Evolutionary conservation across 805 yeast genomes (phyloP).

Genomic region (Schwanniomyces occidentalis): DNA sequence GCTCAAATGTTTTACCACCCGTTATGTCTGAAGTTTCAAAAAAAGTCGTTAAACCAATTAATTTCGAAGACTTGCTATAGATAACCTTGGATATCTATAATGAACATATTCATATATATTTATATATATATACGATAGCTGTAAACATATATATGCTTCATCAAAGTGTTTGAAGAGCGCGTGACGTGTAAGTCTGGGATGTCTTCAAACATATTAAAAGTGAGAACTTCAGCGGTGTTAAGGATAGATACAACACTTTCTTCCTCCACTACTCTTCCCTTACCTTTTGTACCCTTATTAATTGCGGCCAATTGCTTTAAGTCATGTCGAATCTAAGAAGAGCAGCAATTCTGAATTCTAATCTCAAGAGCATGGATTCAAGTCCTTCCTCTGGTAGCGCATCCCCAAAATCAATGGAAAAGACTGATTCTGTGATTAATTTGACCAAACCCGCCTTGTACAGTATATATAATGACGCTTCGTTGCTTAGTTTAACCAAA

Average conservation of each 20-base stretch:
- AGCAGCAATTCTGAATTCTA: constrained; percentile 18
- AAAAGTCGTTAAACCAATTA: constrained; percentile 18
- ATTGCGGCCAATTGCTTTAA: too few species aligned
- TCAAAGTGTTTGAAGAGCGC: constrained; percentile 2
- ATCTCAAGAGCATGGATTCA: constrained; percentile 12
- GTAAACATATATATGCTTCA: too few species aligned
- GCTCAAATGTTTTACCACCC: constrained; percentile 1
- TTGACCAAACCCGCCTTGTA: constrained; percentile 53
- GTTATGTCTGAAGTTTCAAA: constrained; percentile 6
- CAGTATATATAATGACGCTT: constrained; percentile 50
- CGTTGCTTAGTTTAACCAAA: constrained; percentile 34
- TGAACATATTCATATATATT: too few species aligned
- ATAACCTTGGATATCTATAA: background rate
- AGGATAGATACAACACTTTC: too few species aligned
- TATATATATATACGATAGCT: too few species aligned
- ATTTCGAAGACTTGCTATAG: constrained; percentile 18
- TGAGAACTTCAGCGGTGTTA: too few species aligned
- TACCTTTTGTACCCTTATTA: too few species aligned
- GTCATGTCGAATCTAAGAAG: constrained; percentile 14
- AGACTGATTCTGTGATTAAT: constrained; percentile 44
- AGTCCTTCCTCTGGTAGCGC: constrained; percentile 18
- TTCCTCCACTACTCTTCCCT: too few species aligned
- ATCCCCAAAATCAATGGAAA: constrained; percentile 25
- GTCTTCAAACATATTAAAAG: too few species aligned
- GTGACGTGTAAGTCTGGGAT: constrained; percentile 4